These are phyloP conservation scores for Aureobasidium musti DNA, from an alignment of 2,329 filamentous ascomycete genomes.

Conservation along the genomic window DNA sequence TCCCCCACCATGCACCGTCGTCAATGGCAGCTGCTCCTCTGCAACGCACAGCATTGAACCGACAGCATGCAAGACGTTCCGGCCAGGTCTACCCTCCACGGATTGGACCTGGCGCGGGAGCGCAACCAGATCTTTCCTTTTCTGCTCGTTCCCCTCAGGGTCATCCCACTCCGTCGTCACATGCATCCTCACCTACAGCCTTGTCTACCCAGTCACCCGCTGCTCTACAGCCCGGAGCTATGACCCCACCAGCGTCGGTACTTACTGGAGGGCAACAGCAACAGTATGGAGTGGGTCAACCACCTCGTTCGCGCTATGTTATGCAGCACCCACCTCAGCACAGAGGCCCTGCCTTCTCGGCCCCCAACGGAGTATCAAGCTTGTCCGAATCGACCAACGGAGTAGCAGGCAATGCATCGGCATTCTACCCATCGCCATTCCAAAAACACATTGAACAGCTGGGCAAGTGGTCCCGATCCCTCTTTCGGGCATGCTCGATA, in stretches of 20 bases:
- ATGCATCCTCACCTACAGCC: conserved; percentile 66
- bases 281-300: conserved; percentile 46
- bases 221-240: conserved; percentile 60
- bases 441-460: conserved; percentile 95
- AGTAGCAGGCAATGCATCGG: conserved; percentile 43
- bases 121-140: conserved; percentile 37
- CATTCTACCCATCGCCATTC: conserved; percentile 83
- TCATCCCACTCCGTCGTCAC: conserved; percentile 80
- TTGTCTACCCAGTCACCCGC: conserved; percentile 61
- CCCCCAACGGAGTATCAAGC: conserved; percentile 43
- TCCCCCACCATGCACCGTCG: conserved; percentile 56
- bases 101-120: conserved; percentile 29
- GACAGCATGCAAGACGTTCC: conserved; percentile 56
- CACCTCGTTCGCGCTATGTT: conserved; percentile 49
- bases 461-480: conserved; percentile 70
- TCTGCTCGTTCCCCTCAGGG: conserved; percentile 67
- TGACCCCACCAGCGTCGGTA: conserved; percentile 61
- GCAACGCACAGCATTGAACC: conserved; percentile 77
- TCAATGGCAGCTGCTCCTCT: conserved; percentile 63
- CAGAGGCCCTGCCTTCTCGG: conserved; percentile 36
- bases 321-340: conserved; percentile 43
- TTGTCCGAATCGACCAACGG: conserved; percentile 38
- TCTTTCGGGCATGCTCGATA: conserved; percentile 50
- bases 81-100: conserved; percentile 44
- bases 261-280: conserved; percentile 53